Percentiles rank a stretch among this genome's conserved stretches.
Conservation (phyloP, 106 monocot species). For the Dendrobium nobile region DNA sequence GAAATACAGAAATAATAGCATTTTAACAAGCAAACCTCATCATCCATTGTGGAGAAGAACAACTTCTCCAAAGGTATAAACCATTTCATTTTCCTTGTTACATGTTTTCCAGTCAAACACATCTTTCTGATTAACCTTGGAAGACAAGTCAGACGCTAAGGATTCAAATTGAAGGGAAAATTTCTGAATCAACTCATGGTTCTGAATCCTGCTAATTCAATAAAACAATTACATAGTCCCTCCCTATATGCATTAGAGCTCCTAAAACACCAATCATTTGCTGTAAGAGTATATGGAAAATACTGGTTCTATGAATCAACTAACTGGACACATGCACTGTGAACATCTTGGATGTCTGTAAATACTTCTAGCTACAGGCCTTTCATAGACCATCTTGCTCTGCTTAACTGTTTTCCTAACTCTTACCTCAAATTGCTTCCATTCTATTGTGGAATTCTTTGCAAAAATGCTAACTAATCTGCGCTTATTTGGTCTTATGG, state of each 20-base stretch:
- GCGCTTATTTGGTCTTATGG: constrained; percentile 90
- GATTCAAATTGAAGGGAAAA: not conserved
- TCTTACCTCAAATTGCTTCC: constrained; percentile 78
- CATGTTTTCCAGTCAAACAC: not conserved
- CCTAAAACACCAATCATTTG: not conserved
- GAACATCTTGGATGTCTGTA: constrained; percentile 84
- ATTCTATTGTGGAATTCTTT: constrained; percentile 76
- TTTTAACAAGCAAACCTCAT: not conserved
- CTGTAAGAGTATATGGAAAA: not conserved
- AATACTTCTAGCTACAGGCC: constrained; percentile 76
- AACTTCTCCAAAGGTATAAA: not conserved
- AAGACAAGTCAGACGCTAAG: too few species aligned
- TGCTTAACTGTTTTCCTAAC: constrained; percentile 70
- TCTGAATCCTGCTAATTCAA: not conserved
- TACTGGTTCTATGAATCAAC: constrained; percentile 22
- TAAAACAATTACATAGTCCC: too few species aligned
- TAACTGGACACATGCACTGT: constrained; percentile 76
- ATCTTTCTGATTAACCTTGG: too few species aligned
- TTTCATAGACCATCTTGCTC: constrained; percentile 68
- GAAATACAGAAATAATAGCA: not conserved
- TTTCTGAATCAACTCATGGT: not conserved
- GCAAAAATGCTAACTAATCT: constrained; percentile 66
- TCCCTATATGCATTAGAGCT: not conserved
- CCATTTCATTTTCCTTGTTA: not conserved
- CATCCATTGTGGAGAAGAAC: too few species aligned